Base-by-base conservation (phyloP, 73 alveolate genomes). In the Paramecium tetraurelia region DNA sequence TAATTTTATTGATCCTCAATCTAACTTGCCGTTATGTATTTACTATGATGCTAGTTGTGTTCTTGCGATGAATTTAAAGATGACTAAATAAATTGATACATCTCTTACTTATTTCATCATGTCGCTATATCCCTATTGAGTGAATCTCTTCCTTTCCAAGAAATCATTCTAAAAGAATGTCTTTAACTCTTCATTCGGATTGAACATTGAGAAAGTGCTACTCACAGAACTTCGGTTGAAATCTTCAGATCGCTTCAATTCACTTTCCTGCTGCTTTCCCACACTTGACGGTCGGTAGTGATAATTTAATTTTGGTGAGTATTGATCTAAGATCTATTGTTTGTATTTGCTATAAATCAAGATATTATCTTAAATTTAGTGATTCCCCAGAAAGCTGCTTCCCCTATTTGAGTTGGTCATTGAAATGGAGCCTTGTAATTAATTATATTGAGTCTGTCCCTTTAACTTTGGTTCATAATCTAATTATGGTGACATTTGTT, bases 151-250 rank as follows among this genome's bases (percentile, higher is more conserved):
- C n/a, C 90, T 40, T 43, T 80, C 90, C 20, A 80, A 80, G 24
- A 80, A 80, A 44, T 80, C 90, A 48, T 80, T 80, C 29, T 80
- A 80, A 46, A 80, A 80, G 33, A 80, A 80, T 46, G 75, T 44
- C 46, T 80, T 80, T 44, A 80, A 43, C 18, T 80, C 90, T 31
- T 80, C 90, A 80, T 80, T 80, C 2, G 90, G 90, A 80, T 80
- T 80, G 18, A 80, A 80, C 90, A 80, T 80, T 21, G 76, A 44
- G 24, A 80, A 80, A 11, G 70, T 80, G 48, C 90, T 80, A 20
- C 63, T 31, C 10, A 80, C 90, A 80, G 76, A 44, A 80, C 90
- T 80, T 80, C 90, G 20, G 24, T 80, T 80, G 29, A 43, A 80
- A 24, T 80, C 90, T 46, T 80, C 90, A 1, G 76, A 43, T 20